These are phyloP conservation scores for Trichosporon sp. DNA, from an alignment of 1,284 basidiomycete genomes.

Conservation along the genomic window DNA sequence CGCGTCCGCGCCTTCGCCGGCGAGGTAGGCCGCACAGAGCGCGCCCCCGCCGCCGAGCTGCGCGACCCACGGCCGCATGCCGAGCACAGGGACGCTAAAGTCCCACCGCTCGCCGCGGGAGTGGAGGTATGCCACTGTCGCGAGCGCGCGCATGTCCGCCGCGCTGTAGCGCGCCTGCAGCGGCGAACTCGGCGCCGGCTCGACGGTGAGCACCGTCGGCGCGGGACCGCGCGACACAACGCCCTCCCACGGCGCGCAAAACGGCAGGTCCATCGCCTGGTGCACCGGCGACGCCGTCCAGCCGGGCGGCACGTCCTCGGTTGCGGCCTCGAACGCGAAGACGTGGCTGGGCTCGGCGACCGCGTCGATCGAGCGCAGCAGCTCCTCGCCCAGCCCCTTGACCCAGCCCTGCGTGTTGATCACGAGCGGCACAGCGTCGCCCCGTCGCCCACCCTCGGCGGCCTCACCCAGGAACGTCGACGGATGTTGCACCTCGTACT, in stretches of 20 bases:
- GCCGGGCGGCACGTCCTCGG: slow-evolving; percentile 13
- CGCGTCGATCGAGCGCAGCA: slow-evolving; percentile 66
- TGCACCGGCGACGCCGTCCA: slow-evolving; percentile 34
- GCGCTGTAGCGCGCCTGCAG: slow-evolving; percentile 59
- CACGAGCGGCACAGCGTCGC: slow-evolving; percentile 69
- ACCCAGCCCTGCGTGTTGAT: slow-evolving; percentile 97
- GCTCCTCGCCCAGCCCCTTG: slow-evolving; percentile 84
- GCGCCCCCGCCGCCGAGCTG: slow-evolving; percentile 52
- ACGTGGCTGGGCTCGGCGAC: slow-evolving; percentile 63
- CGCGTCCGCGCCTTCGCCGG: slow-evolving; percentile 69
- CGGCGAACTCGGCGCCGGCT: slow-evolving; percentile 41
- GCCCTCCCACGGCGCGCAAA: neutral
- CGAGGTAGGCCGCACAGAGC: slow-evolving; percentile 61
- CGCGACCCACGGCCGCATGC: slow-evolving; percentile 64
- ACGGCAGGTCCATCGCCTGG: slow-evolving; percentile 17
- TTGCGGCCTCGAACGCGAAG: slow-evolving; percentile 55
- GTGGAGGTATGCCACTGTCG: slow-evolving; percentile 78
- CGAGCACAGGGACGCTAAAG: slow-evolving; percentile 63
- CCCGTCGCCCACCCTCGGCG: slow-evolving; percentile 43
- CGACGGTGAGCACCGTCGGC: slow-evolving; percentile 21
- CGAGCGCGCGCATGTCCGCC: slow-evolving; percentile 67
- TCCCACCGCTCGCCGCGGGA: slow-evolving; percentile 57
- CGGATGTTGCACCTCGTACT: slow-evolving; percentile 63
- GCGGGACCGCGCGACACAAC: neutral
- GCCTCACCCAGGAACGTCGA: slow-evolving; percentile 18